These are phyloP conservation scores for Cochliopodium minus DNA, from an alignment of 208 protist species.

Conservation along the genomic window DNA sequence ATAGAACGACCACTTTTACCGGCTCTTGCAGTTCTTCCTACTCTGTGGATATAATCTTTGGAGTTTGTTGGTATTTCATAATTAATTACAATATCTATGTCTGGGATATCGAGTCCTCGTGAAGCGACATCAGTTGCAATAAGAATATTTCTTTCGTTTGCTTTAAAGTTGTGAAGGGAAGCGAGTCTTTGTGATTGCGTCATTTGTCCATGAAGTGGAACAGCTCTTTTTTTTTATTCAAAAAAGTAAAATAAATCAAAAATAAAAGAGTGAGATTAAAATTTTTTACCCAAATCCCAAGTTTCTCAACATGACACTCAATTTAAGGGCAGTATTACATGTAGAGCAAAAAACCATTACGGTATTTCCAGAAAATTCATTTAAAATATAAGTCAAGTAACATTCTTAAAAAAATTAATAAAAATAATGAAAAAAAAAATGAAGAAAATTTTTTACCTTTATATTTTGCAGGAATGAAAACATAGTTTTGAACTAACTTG, in stretches of 20 bases:
- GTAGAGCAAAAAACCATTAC: conserved; percentile 48
- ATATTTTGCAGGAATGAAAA: conserved; percentile 77
- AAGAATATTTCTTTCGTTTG: conserved; percentile 31
- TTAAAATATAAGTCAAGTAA: conserved; percentile 24
- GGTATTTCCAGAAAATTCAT: conserved; percentile 36
- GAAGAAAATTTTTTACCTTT: conserved; percentile 41
- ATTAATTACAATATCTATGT: conserved; percentile 82
- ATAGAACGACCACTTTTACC: conserved; percentile 69
- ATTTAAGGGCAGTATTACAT: conserved; percentile 21
- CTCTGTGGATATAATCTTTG: conserved; percentile 89
- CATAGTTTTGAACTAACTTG: conserved; percentile 80
- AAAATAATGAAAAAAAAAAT: conserved; percentile 21
- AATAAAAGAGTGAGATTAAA: too few species aligned
- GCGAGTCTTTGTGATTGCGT: conserved; percentile 21
- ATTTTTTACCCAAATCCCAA: conserved; percentile 50
- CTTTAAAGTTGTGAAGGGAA: conserved; percentile 40
- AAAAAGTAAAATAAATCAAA: too few species aligned
- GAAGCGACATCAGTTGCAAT: conserved; percentile 67
- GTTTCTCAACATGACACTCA: conserved; percentile 38
- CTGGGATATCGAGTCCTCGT: conserved; percentile 87
- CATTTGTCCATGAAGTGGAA: conserved; percentile 53
- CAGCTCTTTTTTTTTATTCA: too few species aligned
- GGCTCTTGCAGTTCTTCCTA: conserved; percentile 84
- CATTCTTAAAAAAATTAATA: conserved; percentile 5
- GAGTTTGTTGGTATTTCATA: conserved; percentile 82